Conservation (phyloP, 495 filamentous ascomycete genomes). For the Rusavskia elegans region DNA sequence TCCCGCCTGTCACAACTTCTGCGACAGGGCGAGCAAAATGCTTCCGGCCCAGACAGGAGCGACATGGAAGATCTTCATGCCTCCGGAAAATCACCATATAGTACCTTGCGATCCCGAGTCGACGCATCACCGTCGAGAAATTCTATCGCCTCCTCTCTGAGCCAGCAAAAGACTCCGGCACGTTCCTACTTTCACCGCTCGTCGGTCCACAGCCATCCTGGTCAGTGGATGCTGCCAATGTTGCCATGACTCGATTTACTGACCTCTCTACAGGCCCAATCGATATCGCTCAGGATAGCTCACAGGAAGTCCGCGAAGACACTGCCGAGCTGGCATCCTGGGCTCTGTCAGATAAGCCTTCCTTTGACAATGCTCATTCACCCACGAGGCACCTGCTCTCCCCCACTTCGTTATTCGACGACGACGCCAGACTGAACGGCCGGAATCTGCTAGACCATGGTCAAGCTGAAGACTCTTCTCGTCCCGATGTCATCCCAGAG, state of each 20-base stretch:
- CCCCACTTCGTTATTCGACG: not conserved
- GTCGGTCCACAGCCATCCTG: conserved; percentile 45
- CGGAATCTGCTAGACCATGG: not conserved
- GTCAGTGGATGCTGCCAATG: conserved; percentile 24
- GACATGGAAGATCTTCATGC: conserved; percentile 1
- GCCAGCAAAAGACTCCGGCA: conserved; percentile 45
- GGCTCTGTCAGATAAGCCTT: conserved; percentile 51
- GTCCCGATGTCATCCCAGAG: conserved; percentile 37
- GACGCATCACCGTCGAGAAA: conserved; percentile 10
- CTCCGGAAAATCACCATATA: not conserved
- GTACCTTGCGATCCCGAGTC: not conserved
- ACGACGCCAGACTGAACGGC: not conserved
- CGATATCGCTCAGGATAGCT: conserved; percentile 58
- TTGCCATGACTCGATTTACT: conserved; percentile 11
- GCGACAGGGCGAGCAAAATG: not conserved
- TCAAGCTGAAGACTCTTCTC: conserved; percentile 2
- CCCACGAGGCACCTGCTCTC: conserved; percentile 3
- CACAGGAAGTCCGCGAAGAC: conserved; percentile 67
- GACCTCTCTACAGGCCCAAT: conserved; percentile 22
- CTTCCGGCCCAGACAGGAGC: not conserved
- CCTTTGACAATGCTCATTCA: conserved; percentile 16
- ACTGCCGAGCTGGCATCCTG: conserved; percentile 82
- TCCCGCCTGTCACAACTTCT: conserved; percentile 8
- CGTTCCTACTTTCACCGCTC: conserved; percentile 70
- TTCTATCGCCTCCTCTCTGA: conserved; percentile 16